Conservation (phyloP, 106 monocot species). For the Dioscorea alata region DNA sequence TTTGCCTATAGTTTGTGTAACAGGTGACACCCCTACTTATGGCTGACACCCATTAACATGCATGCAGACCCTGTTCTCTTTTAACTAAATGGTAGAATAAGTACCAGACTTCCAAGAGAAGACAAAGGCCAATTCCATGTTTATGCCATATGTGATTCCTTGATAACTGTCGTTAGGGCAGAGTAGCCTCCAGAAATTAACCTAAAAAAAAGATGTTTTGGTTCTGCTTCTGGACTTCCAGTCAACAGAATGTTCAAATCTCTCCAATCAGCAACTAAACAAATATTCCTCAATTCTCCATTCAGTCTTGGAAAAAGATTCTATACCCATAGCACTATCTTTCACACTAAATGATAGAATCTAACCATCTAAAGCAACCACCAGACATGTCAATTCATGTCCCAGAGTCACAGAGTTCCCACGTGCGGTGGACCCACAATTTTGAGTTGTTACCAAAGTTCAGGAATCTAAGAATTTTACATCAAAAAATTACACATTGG, state of each 20-base stretch:
- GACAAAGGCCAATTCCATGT: not conserved
- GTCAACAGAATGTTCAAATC: not conserved
- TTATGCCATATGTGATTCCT: not conserved
- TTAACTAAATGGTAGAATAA: not conserved
- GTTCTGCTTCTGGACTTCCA: not conserved
- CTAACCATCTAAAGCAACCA: not conserved
- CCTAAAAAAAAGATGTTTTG: not conserved
- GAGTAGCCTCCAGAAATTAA: not conserved
- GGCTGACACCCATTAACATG: not conserved
- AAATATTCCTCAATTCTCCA: not conserved
- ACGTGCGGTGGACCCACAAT: conserved; percentile 7
- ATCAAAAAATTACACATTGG: not conserved
- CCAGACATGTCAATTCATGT: not conserved
- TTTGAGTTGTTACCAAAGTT: not conserved
- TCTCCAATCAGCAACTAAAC: not conserved
- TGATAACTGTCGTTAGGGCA: not conserved
- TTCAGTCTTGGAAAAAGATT: not conserved
- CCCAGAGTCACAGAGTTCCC: conserved; percentile 1
- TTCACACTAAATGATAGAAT: not conserved
- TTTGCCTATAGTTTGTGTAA: not conserved
- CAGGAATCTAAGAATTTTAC: not conserved
- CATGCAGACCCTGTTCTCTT: not conserved
- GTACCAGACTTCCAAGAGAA: not conserved
- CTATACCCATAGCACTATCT: not conserved
- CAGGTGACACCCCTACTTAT: not conserved